phyloP scores from a whole-genome alignment of 208 protist genomes.

The Phytomonas serpens region DNA sequence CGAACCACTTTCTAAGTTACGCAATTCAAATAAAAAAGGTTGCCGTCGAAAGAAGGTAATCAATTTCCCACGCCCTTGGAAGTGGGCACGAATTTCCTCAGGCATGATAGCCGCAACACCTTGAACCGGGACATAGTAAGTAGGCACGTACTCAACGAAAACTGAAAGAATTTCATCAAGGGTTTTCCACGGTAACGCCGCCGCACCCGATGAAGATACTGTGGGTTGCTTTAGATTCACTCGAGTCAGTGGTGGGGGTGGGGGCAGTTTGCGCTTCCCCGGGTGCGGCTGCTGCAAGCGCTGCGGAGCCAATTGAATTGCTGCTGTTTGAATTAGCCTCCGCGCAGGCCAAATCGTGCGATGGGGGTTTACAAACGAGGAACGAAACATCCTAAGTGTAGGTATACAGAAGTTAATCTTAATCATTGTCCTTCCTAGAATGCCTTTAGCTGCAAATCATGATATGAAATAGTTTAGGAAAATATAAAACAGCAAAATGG shows the following conservation, averaged over 20 bases:
- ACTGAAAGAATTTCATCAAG: slow-evolving; percentile 57
- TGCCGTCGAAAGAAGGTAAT: slow-evolving; percentile 47
- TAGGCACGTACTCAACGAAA: slow-evolving; percentile 74
- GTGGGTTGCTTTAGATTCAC: slow-evolving; percentile 13
- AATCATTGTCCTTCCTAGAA: neutral
- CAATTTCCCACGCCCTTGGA: slow-evolving; percentile 50
- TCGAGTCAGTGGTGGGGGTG: slow-evolving; percentile 23
- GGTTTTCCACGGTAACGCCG: slow-evolving; percentile 29
- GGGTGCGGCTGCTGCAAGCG: slow-evolving; percentile 10
- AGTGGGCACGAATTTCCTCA: slow-evolving; percentile 49
- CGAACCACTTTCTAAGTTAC: slow-evolving; percentile 16
- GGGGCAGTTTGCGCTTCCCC: slow-evolving; percentile 11
- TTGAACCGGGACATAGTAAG: slow-evolving; percentile 67
- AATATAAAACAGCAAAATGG: neutral
- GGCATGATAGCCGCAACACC: slow-evolving; percentile 68
- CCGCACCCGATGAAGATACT: slow-evolving; percentile 13
- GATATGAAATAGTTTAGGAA: neutral
- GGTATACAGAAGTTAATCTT: neutral
- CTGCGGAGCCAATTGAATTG: neutral
- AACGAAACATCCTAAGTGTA: neutral
- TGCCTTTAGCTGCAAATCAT: neutral
- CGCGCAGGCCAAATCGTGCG: neutral
- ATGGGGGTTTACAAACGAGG: neutral
- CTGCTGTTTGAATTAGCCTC: neutral
- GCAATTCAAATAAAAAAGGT: slow-evolving; percentile 74